Conservation (phyloP, 176 grass and related monocot species). For the Dactylis glomerata region DNA sequence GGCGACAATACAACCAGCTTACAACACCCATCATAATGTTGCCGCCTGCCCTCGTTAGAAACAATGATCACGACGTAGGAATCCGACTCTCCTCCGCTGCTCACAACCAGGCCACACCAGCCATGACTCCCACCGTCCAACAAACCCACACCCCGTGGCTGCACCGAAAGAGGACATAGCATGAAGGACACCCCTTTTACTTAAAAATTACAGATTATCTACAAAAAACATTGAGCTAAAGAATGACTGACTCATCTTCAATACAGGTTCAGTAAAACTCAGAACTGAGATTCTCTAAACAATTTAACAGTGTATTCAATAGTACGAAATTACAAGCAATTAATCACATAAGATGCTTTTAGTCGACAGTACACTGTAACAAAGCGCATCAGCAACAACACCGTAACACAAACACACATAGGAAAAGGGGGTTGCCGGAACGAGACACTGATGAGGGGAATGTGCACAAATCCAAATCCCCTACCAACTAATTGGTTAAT, state of each 20-base stretch:
- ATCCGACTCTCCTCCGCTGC: neutral
- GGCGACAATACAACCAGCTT: neutral
- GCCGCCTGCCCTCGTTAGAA: neutral
- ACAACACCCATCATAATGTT: neutral
- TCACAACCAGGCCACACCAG: neutral
- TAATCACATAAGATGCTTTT: too few species aligned
- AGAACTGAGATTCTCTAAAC: neutral
- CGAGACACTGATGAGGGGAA: neutral
- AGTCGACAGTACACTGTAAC: too few species aligned
- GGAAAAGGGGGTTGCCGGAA: neutral
- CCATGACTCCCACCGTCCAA: neutral
- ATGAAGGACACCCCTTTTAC: neutral
- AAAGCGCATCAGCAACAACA: too few species aligned
- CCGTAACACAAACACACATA: neutral
- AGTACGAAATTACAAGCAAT: neutral
- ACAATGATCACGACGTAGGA: neutral
- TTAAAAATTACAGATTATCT: neutral
- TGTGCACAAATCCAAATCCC: neutral
- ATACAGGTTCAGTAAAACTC: neutral
- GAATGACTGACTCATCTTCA: neutral
- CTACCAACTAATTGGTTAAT: neutral
- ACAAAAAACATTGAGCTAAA: neutral
- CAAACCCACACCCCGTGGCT: neutral
- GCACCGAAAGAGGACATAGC: neutral
- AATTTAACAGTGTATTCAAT: neutral